phyloP scores from a whole-genome alignment of 805 yeast genomes.

The Naumovozyma dairenensis region DNA sequence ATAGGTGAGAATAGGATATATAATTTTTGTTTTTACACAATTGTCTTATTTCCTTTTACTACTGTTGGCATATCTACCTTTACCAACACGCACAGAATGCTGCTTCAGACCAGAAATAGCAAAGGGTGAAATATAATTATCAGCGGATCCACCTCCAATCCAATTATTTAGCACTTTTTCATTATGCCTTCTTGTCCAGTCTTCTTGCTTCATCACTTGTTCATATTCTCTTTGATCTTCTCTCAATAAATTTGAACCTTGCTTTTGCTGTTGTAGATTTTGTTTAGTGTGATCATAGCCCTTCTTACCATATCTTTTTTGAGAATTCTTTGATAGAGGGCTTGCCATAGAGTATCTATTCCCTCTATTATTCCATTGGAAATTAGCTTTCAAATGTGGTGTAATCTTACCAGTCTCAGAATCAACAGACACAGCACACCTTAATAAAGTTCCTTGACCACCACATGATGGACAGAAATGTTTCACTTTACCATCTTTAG shows the following conservation, averaged over 20 bases:
- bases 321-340: slow-evolving; percentile 75
- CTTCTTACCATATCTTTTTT: slow-evolving; percentile 64
- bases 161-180: slow-evolving; percentile 80
- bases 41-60: slow-evolving; percentile 36
- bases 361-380: slow-evolving; percentile 91
- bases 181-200: slow-evolving; percentile 77
- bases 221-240: slow-evolving; percentile 94
- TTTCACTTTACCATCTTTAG: slow-evolving; percentile 62
- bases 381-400: slow-evolving; percentile 82
- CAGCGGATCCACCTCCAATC: slow-evolving; percentile 81
- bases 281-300: slow-evolving; percentile 68
- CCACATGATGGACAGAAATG: slow-evolving; percentile 97
- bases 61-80: slow-evolving; percentile 73
- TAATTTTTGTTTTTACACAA: too few relatives aligned
- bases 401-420: slow-evolving; percentile 69
- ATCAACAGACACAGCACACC: slow-evolving; percentile 85
- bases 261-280: slow-evolving; percentile 37
- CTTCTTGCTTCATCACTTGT: slow-evolving; percentile 77
- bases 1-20: too few relatives aligned
- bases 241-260: slow-evolving; percentile 38
- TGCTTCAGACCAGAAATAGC: slow-evolving; percentile 49
- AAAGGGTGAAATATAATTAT: slow-evolving; percentile 83
- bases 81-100: slow-evolving; percentile 72
- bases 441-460: slow-evolving; percentile 67
- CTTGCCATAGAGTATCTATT: slow-evolving; percentile 70